Percentiles rank a stretch among this genome's conserved stretches.
Evolutionary conservation across 331 rosid genomes (phyloP).

Genomic region (Prunus yedoensis): DNA sequence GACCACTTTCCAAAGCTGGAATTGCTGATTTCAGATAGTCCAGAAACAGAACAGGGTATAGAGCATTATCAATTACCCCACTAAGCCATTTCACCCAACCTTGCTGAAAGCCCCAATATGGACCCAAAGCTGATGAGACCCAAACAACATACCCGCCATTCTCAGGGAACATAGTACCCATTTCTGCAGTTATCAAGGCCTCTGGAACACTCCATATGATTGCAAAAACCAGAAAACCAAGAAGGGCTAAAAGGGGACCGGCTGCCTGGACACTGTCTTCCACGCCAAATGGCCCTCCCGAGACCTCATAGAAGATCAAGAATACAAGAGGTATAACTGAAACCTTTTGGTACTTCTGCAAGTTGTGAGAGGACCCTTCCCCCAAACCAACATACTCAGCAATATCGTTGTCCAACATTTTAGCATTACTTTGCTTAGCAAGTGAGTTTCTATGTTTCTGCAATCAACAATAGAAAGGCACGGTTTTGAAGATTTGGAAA

Average conservation of each 20-base stretch:
- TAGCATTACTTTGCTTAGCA: background rate
- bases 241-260: slow-evolving; percentile 57
- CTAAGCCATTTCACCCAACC: slow-evolving; percentile 74
- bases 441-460: slow-evolving; percentile 17
- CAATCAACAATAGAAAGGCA: background rate
- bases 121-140: slow-evolving; percentile 72
- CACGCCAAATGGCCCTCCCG: slow-evolving; percentile 70
- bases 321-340: slow-evolving; percentile 45
- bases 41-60: slow-evolving; percentile 54
- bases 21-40: slow-evolving; percentile 56
- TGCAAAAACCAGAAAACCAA: slow-evolving; percentile 57
- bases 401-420: slow-evolving; percentile 15
- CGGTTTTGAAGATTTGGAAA: background rate
- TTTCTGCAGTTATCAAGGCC: slow-evolving; percentile 65
- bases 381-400: slow-evolving; percentile 7
- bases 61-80: slow-evolving; percentile 68
- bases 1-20: slow-evolving; percentile 43
- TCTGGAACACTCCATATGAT: slow-evolving; percentile 68
- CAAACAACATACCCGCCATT: slow-evolving; percentile 69
- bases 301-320: slow-evolving; percentile 65
- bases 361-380: slow-evolving; percentile 14
- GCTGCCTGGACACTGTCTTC: slow-evolving; percentile 62
- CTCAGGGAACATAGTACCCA: slow-evolving; percentile 66
- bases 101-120: slow-evolving; percentile 63
- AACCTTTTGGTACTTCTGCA: slow-evolving; percentile 12